Evolutionary conservation across 2,329 filamentous ascomycete species (phyloP), one percentile per base, ranked within the genome.

Genomic region (Cladosporium sp.): DNA sequence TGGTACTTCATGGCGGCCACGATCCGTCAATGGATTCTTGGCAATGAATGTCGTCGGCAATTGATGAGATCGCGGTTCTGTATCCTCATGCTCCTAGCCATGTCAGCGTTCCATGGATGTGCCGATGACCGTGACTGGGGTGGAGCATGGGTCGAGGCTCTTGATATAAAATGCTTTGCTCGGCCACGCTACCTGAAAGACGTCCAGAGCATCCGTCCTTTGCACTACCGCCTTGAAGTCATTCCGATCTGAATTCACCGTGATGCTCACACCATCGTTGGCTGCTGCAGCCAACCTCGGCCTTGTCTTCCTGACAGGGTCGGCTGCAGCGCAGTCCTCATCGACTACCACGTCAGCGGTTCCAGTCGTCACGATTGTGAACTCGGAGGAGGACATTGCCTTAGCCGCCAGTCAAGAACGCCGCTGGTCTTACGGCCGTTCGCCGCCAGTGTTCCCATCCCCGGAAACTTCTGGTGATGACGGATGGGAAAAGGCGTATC

Each of bases 401-500:
- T 37, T 49, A 13, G 46, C 46, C 14, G 53, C 55, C 5, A 56
- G 64, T 31, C 61, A 61, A 10, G 61, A 65, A 50, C 51, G 45
- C 7, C 63, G 59, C 45, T 65, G 61, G 41, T 61, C 63, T 11
- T 66, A 66, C 58, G 63, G 64, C 31, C 55, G 59, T 43, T 61
- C 58, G 35, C 63, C 63, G 16, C 61, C 58, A 14, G 56, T 57
- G 14, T 61, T 57, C 34, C 63, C 63, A 14, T 62, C 60, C 8
- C 63, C 63, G 42, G 61, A 61, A 59, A 58, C 56, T 28, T 55
- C 59, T 19, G 62, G 63, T 14, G 43, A 51, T 32, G 61, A 53
- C 2, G 72, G 79, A 41, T 68, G 66, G 66, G 50, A 54, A 18
- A 55, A 56, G 28, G 63, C 65, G 11, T 68, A 67, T 44, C 55